Base-by-base conservation (phyloP, 331 rosid species). In the Dryas integrifolia region DNA sequence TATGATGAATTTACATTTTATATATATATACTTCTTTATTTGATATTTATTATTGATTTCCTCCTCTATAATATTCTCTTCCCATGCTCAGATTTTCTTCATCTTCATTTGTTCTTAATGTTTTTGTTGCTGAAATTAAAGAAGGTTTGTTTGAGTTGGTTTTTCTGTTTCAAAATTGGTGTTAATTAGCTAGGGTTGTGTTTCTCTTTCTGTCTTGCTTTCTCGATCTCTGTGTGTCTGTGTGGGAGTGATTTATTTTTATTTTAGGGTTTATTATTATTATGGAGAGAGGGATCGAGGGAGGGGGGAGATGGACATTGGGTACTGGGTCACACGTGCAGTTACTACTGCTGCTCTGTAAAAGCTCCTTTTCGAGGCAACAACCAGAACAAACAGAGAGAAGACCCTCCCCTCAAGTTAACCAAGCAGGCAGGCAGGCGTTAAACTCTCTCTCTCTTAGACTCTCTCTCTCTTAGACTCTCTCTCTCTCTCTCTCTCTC, bases 241-340 rank as follows among this genome's bases (percentile, higher is more conserved):
- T 30, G 35, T 30, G 35, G 35, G 35, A 26, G 44, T 59, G 43
- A 59, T 35, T 35, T 26, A 13, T 38, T 6, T 50, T 6, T 9
- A 4, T 47, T 77, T 77, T 89, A 92, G 92, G 94, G 96, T 82
- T 88, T 69, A 67, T 76, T 80, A 72, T 74, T 66, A 72, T 74
- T 66, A 78, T 62, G 75, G 81, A 65, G 86, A 30, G 35, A 30
- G 65, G 3, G 65, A 59, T 13, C 18, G 18, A 59, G 21, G 14
- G 48, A 44, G 9, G 48, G 84, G 86, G 77, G 89, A 74, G 85
- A 73, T 61, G 79, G 77, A 82, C 92, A 82, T 89, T 79, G 92
- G 95, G 85, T 77, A 80, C 63, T 82, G 96, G 84, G 91, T 80
- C 94, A 86, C 96, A 92, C 97, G 92, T 92, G 96, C 92, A 67